Evolutionary conservation across 306 rosid species (phyloP).

Genomic region (Boehmeria nivea): DNA sequence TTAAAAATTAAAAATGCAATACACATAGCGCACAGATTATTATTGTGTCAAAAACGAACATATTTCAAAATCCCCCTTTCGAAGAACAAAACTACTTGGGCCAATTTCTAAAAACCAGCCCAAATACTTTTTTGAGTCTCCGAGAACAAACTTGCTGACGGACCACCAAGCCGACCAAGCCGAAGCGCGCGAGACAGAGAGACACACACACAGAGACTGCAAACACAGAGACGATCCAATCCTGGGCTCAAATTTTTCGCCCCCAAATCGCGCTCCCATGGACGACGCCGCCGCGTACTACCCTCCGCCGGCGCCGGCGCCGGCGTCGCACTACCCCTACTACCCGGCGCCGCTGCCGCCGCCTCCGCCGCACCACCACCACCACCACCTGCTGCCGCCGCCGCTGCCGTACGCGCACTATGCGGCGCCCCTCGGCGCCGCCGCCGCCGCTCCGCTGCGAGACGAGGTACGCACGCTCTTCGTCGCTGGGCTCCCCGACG

Average conservation of each 20-base stretch:
- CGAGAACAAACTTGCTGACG: too few relatives aligned
- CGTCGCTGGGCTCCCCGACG: conserved; percentile 87
- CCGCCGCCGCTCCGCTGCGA: conserved; percentile 30
- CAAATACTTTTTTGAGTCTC: too few relatives aligned
- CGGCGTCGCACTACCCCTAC: conserved; percentile 50
- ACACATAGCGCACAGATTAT: too few relatives aligned
- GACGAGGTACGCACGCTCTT: conserved; percentile 88
- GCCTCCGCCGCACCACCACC: conserved; percentile 42
- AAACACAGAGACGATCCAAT: conserved; percentile 26
- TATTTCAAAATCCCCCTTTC: too few relatives aligned
- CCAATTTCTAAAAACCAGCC: too few relatives aligned
- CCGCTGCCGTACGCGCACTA: conserved; percentile 69
- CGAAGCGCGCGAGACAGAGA: not conserved
- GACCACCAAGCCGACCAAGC: too few relatives aligned
- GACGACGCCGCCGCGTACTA: conserved; percentile 80
- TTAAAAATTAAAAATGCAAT: too few relatives aligned
- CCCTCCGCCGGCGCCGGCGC: conserved; percentile 48
- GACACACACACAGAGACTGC: not conserved
- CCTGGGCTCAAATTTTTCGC: conserved; percentile 16
- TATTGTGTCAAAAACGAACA: too few relatives aligned
- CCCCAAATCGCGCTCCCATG: conserved; percentile 33
- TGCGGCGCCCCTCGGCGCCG: conserved; percentile 62
- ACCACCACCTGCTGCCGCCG: conserved; percentile 25
- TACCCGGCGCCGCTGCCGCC: conserved; percentile 48
- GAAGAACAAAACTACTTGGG: too few relatives aligned